Percentiles rank a stretch among this genome's conserved stretches.
Evolutionary conservation across 1,139 yeast species (phyloP).

Genomic region (Suhomyces bolitotheri): DNA sequence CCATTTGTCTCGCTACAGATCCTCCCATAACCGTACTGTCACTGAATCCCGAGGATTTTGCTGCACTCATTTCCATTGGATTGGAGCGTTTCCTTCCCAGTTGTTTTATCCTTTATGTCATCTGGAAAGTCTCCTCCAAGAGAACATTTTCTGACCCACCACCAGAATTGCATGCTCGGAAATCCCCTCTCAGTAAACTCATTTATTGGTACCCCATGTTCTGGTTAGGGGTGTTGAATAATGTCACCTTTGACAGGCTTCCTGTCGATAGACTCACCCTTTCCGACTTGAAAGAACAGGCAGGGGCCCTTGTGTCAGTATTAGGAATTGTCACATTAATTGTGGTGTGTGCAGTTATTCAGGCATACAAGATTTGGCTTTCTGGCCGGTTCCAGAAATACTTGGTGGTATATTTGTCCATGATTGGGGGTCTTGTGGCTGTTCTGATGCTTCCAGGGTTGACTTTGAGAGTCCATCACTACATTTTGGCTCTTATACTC

Average conservation of each 20-base stretch:
- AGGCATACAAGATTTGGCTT: constrained; percentile 78
- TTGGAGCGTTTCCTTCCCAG: constrained; percentile 76
- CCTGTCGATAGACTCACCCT: constrained; percentile 84
- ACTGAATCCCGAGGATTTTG: constrained; percentile 50
- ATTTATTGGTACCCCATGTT: constrained; percentile 76
- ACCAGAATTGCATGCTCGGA: constrained; percentile 1
- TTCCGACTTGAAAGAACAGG: constrained; percentile 66
- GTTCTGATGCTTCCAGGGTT: constrained; percentile 64
- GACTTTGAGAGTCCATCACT: constrained; percentile 84
- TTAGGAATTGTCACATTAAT: constrained; percentile 48
- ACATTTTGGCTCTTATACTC: constrained; percentile 73
- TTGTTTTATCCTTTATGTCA: constrained; percentile 65
- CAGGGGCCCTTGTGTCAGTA: constrained; percentile 76
- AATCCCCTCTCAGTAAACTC: constrained; percentile 52
- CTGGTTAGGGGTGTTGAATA: constrained; percentile 85
- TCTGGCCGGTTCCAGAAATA: constrained; percentile 71
- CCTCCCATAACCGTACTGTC: constrained; percentile 72
- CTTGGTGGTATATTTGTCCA: constrained; percentile 48
- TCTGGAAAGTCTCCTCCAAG: constrained; percentile 62
- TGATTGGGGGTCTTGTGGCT: constrained; percentile 47
- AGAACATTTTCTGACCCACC: constrained; percentile 29
- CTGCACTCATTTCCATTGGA: constrained; percentile 67
- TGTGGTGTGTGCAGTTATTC: constrained; percentile 59
- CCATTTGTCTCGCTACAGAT: constrained; percentile 74
- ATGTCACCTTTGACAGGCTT: constrained; percentile 81